Evolutionary conservation across 108 stramenopile genomes (phyloP).

Genomic region (Epithemia pelagica): DNA sequence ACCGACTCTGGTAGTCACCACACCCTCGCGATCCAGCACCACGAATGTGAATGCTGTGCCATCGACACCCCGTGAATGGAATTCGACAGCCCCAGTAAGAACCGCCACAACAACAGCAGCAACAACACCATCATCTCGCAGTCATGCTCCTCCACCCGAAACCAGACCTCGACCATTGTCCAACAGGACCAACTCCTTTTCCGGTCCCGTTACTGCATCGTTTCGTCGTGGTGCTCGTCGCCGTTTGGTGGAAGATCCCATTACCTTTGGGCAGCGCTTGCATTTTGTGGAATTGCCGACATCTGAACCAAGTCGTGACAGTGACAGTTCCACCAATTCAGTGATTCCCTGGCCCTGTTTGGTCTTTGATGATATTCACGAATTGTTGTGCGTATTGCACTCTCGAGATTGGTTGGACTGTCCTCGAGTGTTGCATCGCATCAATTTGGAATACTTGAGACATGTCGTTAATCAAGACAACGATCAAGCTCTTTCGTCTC

Average conservation of each 20-base stretch:
- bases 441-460: background rate
- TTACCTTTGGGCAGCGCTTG: slow-evolving; percentile 3
- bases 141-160: too few relatives aligned
- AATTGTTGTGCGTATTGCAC: background rate
- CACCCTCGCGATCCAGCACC: too few relatives aligned
- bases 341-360: slow-evolving; percentile 2
- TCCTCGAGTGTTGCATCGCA: background rate
- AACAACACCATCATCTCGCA: too few relatives aligned
- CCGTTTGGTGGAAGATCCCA: slow-evolving; percentile 1
- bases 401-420: background rate
- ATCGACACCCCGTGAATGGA: too few relatives aligned
- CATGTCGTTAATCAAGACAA: background rate
- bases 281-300: background rate
- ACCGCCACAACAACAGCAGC: too few relatives aligned
- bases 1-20: too few relatives aligned
- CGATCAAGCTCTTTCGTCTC: background rate
- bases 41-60: too few relatives aligned
- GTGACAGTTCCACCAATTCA: background rate
- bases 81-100: too few relatives aligned
- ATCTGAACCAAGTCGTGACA: background rate
- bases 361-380: background rate
- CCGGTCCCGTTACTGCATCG: too few relatives aligned
- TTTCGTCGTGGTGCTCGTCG: too few relatives aligned
- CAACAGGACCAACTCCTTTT: too few relatives aligned
- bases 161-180: too few relatives aligned